Conservation (phyloP, 257 asterid species). For the Solanum sejunctum region DNA sequence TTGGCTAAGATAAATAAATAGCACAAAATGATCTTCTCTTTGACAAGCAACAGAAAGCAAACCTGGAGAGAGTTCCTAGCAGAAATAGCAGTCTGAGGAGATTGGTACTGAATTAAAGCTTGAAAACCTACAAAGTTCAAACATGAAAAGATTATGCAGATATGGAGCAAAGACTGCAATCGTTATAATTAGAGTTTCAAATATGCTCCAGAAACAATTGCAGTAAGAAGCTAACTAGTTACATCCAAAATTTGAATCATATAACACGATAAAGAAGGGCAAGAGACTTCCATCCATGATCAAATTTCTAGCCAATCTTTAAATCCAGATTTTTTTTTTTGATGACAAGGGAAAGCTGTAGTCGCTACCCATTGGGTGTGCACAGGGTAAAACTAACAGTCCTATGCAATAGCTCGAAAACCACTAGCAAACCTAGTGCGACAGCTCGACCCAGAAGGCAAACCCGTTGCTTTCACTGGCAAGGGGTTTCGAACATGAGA, state of each 20-base stretch:
- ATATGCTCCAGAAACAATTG: not conserved
- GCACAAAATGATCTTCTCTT: not conserved
- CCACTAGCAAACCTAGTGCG: too few species aligned
- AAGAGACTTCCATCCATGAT: not conserved
- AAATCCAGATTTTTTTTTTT: not conserved
- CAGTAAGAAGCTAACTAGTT: not conserved
- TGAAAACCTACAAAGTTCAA: conserved; percentile 65
- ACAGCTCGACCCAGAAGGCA: too few species aligned
- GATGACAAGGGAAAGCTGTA: too few species aligned
- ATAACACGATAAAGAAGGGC: not conserved
- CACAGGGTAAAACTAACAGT: too few species aligned
- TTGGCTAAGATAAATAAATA: not conserved
- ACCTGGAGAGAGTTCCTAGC: conserved; percentile 93
- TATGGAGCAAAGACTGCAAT: not conserved
- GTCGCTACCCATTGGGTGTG: too few species aligned
- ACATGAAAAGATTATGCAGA: not conserved
- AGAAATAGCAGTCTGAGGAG: conserved; percentile 60
- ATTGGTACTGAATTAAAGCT: conserved; percentile 81
- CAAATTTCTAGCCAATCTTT: not conserved
- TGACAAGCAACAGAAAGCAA: not conserved
- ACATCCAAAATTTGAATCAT: not conserved
- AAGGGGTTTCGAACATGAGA: too few species aligned
- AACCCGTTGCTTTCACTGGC: too few species aligned
- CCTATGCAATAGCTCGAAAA: too few species aligned
- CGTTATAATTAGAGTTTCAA: not conserved